Percentiles rank a stretch among this genome's conserved stretches.
Evolutionary conservation across 2,329 filamentous ascomycete genomes (phyloP).

Genomic region (Neodidymelliopsis sp.): DNA sequence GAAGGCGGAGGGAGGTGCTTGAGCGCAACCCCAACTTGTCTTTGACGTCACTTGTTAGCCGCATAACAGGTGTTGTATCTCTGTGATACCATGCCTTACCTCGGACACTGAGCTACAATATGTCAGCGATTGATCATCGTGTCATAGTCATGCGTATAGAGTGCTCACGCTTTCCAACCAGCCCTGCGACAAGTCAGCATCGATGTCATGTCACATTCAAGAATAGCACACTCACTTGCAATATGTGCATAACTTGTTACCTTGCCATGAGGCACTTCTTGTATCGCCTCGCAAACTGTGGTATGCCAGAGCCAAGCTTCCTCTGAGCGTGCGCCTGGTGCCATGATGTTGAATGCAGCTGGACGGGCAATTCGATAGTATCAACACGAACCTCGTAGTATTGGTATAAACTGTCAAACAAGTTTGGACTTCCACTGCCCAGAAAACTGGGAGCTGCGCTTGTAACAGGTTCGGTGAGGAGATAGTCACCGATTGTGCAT

Average conservation of each 20-base stretch:
- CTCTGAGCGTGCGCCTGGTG: slow-evolving; percentile 65
- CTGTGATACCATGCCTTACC: slow-evolving; percentile 43
- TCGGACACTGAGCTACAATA: slow-evolving; percentile 55
- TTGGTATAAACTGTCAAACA: no score
- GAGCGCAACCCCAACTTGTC: slow-evolving; percentile 89
- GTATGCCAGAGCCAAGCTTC: slow-evolving; percentile 77
- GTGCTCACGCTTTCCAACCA: slow-evolving; percentile 74
- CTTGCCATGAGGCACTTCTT: slow-evolving; percentile 81
- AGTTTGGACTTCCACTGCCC: no score
- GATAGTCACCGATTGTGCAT: slow-evolving; percentile 3
- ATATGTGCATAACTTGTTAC: slow-evolving; percentile 91
- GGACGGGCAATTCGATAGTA: no score
- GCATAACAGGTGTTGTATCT: slow-evolving; percentile 54
- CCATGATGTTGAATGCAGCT: slow-evolving; percentile 64
- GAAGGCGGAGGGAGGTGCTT: slow-evolving; percentile 75
- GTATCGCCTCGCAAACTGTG: slow-evolving; percentile 82
- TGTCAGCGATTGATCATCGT: slow-evolving; percentile 31
- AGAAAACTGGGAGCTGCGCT: background rate
- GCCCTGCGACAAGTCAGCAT: no score
- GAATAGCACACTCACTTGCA: no score
- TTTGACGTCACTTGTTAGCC: slow-evolving; percentile 53
- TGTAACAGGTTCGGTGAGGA: background rate
- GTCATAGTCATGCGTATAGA: slow-evolving; percentile 12
- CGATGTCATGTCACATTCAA: no score
- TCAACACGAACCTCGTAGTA: no score